A percentile compares a stretch with the other conserved stretches of the same genome.
phyloP scores from a whole-genome alignment of 257 asterid species.

The Solanum neorickii region DNA sequence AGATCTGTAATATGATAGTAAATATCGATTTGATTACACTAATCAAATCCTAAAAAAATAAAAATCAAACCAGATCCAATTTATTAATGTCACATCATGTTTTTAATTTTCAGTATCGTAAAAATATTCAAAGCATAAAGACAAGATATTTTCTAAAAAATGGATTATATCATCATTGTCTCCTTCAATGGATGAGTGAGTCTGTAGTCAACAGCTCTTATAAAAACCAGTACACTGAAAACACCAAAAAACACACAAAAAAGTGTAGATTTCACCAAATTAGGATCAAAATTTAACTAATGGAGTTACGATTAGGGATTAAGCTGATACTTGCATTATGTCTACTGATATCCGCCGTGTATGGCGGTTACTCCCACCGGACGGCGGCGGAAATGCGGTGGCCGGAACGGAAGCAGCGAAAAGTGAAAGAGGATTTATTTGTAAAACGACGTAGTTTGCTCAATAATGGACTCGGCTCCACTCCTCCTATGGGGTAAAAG shows the following conservation, averaged over 20 bases:
- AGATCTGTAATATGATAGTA: too few relatives aligned
- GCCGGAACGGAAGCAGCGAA: background rate
- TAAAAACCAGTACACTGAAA: too few relatives aligned
- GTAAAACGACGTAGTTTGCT: slow-evolving; percentile 3
- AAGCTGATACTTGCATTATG: background rate
- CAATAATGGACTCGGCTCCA: slow-evolving; percentile 37
- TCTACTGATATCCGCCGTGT: background rate
- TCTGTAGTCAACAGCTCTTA: too few relatives aligned
- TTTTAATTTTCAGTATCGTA: too few relatives aligned
- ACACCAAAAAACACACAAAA: too few relatives aligned
- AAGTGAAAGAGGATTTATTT: background rate
- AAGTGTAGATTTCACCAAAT: too few relatives aligned
- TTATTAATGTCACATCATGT: too few relatives aligned
- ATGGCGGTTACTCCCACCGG: background rate
- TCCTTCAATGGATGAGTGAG: background rate
- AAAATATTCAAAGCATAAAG: too few relatives aligned
- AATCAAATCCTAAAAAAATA: too few relatives aligned
- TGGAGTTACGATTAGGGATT: background rate
- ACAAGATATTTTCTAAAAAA: too few relatives aligned
- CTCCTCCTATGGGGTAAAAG: slow-evolving; percentile 48
- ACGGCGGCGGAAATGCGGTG: background rate
- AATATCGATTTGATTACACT: too few relatives aligned
- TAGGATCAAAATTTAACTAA: background rate
- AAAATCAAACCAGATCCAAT: too few relatives aligned
- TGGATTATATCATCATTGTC: background rate